Base-by-base conservation (phyloP, 495 filamentous ascomycete species). In the Penicillium cinerascens region DNA sequence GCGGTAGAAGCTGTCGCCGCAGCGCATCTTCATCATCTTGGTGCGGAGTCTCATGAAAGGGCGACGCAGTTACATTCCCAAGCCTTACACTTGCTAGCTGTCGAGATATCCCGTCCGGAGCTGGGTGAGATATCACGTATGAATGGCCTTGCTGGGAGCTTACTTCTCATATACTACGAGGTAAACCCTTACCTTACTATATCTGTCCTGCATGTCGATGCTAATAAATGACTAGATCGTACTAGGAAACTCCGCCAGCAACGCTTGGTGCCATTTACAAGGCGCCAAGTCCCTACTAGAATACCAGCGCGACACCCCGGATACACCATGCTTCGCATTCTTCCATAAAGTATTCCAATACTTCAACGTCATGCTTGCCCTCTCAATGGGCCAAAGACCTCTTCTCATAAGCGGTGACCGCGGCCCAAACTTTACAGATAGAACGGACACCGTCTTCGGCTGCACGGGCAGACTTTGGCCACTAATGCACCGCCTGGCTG, bases 161-260 rank as follows among this genome's bases (percentile, higher is more conserved):
- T 55, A 22, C 37, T 55, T 13, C 26, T 55, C 16, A 55, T 55
- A 17, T 55, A 55, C 23, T 55, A 55, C 25, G 52, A 55, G 47
- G 52, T 55, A 46, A 4, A 8, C 7, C 7, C 2, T 29, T 9
- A 2, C 26, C 1, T 6, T 1, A 1, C 7, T 1, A 3, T 1
- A 29, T 1, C 7, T 29, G 5, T 10, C 11, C 26, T 8, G 7
- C 26, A 5, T 29, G 1, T 29, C 26, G 26, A 9, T 9, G 1
- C 26, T 29, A 29, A 29, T 10, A 29, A 9, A 29, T 6, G 11
- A 4, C 5, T 16, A 55, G 52, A 55, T 55, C 38, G 52, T 55
- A 1, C 46, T 55, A 1, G 52, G 52, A 6, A 49, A 50, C 35
- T 55, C 52, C 2, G 46, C 52, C 22, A 39, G 22, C 16, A 55